These are phyloP conservation scores for Metschnikowia continentalis DNA, from an alignment of 805 yeast species.

Conservation along the genomic window DNA sequence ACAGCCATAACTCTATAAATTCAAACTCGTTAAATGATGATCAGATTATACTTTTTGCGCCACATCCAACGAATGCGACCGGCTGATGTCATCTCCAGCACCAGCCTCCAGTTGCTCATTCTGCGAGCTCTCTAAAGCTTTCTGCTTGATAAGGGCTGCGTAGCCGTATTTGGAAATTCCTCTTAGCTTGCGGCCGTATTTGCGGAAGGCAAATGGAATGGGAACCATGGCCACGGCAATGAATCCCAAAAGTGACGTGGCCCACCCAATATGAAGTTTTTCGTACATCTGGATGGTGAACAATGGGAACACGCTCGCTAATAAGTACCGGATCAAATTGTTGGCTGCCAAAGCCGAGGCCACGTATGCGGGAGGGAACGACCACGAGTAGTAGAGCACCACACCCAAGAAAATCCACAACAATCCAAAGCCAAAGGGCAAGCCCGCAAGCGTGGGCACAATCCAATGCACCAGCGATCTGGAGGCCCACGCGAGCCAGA, in stretches of 20 bases:
- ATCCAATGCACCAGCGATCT: constrained; percentile 64
- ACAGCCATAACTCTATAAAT: neutral
- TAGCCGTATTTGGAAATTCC: constrained; percentile 55
- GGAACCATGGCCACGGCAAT: constrained; percentile 68
- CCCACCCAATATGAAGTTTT: constrained; percentile 74
- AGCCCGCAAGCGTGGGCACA: constrained; percentile 71
- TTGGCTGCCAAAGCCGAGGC: constrained; percentile 92
- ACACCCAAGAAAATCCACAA: constrained; percentile 68
- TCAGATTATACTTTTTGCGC: neutral
- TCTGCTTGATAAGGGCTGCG: constrained; percentile 36
- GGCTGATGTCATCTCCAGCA: neutral
- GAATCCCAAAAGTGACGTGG: constrained; percentile 62
- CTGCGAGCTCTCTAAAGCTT: constrained; percentile 16
- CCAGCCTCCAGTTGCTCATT: neutral
- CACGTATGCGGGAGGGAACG: constrained; percentile 70
- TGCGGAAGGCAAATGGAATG: constrained; percentile 66
- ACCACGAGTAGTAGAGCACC: constrained; percentile 62
- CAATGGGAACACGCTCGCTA: constrained; percentile 79
- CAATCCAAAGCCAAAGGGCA: constrained; percentile 73
- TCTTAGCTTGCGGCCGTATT: constrained; percentile 58
- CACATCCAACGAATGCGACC: neutral
- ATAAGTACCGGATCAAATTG: constrained; percentile 67
- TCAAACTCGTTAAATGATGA: neutral
- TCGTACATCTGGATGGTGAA: constrained; percentile 82
- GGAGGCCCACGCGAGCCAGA: constrained; percentile 83